A percentile compares a stretch with the other conserved stretches of the same genome.
Conservation (phyloP, 345 rosid genomes). For the Lenwebbia sp. region DNA sequence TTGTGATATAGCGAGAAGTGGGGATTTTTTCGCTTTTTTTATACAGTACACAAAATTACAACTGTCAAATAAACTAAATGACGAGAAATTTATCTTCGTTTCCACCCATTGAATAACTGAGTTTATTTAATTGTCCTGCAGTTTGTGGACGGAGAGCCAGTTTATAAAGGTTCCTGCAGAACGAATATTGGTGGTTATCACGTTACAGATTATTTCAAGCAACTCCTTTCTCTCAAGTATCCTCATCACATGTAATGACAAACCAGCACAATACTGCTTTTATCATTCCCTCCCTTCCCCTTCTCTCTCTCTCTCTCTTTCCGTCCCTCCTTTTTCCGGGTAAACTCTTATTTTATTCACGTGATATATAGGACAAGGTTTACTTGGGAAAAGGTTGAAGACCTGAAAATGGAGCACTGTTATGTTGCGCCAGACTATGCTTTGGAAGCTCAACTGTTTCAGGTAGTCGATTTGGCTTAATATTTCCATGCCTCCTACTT, state of each 20-base stretch:
- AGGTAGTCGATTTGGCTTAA: slow-evolving; percentile 28
- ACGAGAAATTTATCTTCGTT: neutral
- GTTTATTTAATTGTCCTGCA: slow-evolving; percentile 12
- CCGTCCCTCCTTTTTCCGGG: neutral
- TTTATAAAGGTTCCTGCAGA: slow-evolving; percentile 68
- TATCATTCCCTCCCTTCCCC: neutral
- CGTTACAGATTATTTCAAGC: slow-evolving; percentile 83
- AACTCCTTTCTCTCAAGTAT: slow-evolving; percentile 84
- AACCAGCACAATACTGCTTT: neutral
- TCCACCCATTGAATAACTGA: neutral
- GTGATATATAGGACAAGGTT: slow-evolving; percentile 47
- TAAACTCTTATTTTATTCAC: neutral
- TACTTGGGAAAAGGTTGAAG: slow-evolving; percentile 96
- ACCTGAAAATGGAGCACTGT: slow-evolving; percentile 92
- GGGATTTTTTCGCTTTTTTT: neutral
- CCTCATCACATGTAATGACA: slow-evolving; percentile 78
- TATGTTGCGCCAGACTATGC: slow-evolving; percentile 70
- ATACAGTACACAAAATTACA: neutral
- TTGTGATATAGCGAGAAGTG: neutral
- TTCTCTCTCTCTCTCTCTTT: neutral
- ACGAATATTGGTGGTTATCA: slow-evolving; percentile 92
- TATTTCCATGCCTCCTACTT: neutral
- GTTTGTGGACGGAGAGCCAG: slow-evolving; percentile 86
- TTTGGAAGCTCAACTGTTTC: slow-evolving; percentile 62
- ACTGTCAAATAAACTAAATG: neutral